Percentiles rank a stretch among this genome's conserved stretches.
Conservation (phyloP, 2,329 filamentous ascomycete species). For the Neonectria ditissima region DNA sequence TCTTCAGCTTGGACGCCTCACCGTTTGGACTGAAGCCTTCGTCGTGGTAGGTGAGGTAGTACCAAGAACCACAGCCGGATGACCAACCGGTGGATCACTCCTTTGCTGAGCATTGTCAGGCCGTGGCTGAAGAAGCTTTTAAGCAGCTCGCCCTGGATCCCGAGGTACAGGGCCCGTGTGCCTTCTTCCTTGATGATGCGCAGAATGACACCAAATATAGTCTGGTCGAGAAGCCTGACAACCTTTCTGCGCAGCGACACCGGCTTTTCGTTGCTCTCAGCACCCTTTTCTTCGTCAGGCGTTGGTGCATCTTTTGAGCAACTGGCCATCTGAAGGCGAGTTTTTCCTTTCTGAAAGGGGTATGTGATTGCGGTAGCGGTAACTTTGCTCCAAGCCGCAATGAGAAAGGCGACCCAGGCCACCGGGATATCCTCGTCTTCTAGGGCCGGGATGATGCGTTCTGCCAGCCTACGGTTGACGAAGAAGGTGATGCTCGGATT, state of each 20-base stretch:
- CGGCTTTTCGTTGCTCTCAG: slow-evolving; percentile 1
- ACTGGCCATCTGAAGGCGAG: slow-evolving; percentile 75
- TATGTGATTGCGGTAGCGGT: slow-evolving; percentile 83
- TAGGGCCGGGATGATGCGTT: slow-evolving; percentile 64
- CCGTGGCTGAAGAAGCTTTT: slow-evolving; percentile 90
- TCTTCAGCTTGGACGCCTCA: slow-evolving; percentile 5
- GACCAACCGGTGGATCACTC: slow-evolving; percentile 77
- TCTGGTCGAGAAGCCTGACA: slow-evolving; percentile 51
- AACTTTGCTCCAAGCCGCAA: slow-evolving; percentile 83
- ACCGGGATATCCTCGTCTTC: slow-evolving; percentile 56
- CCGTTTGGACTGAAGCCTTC: slow-evolving; percentile 36
- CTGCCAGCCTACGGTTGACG: slow-evolving; percentile 78
- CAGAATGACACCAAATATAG: slow-evolving; percentile 73
- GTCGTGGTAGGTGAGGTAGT: slow-evolving; percentile 43
- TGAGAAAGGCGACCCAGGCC: slow-evolving; percentile 57
- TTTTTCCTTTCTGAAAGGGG: slow-evolving; percentile 87
- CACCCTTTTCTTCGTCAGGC: slow-evolving; percentile 23
- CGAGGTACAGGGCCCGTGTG: slow-evolving; percentile 76
- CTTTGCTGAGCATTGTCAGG: slow-evolving; percentile 88
- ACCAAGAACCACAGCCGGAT: slow-evolving; percentile 76
- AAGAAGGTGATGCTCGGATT: slow-evolving; percentile 91
- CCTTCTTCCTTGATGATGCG: slow-evolving; percentile 74
- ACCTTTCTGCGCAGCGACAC: slow-evolving; percentile 30
- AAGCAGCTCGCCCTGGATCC: slow-evolving; percentile 79
- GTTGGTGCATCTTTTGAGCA: slow-evolving; percentile 34